Percentiles rank a stretch among this genome's conserved stretches.
These are phyloP conservation scores for Metroxylon sagu DNA, from an alignment of 176 grass and related monocot species.

Conservation along the genomic window DNA sequence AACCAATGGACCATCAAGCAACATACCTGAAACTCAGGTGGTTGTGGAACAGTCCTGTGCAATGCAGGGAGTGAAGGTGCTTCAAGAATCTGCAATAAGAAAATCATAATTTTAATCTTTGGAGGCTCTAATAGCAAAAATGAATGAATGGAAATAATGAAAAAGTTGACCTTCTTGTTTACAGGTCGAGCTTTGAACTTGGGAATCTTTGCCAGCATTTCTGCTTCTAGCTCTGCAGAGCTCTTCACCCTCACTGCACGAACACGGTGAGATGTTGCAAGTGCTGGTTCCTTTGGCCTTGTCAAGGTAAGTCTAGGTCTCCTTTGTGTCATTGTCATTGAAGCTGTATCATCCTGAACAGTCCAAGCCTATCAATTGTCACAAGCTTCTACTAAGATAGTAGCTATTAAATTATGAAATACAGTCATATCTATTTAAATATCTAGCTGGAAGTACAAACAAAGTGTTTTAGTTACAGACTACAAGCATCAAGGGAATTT, in stretches of 20 bases:
- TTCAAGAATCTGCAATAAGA: slow-evolving; percentile 67
- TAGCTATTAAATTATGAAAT: no score
- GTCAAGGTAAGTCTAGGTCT: slow-evolving; percentile 72
- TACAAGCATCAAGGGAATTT: no score
- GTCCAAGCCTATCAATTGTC: background rate
- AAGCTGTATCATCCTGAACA: slow-evolving; percentile 48
- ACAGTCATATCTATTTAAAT: no score
- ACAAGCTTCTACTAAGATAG: no score
- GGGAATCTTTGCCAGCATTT: slow-evolving; percentile 89
- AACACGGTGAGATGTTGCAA: slow-evolving; percentile 66
- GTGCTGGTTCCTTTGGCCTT: slow-evolving; percentile 78
- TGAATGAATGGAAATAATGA: slow-evolving; percentile 1
- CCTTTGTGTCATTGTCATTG: slow-evolving; percentile 30
- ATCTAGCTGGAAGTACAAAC: no score
- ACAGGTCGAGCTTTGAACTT: slow-evolving; percentile 96
- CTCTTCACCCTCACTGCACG: slow-evolving; percentile 82
- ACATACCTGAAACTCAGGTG: slow-evolving; percentile 66
- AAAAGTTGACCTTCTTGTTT: slow-evolving; percentile 43
- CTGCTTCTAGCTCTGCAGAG: slow-evolving; percentile 71
- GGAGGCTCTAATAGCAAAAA: no score
- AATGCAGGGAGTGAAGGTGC: slow-evolving; percentile 51
- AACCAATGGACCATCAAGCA: background rate
- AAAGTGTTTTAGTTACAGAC: no score
- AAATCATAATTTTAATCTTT: background rate
- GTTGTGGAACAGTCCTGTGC: slow-evolving; percentile 43